Base-by-base conservation (phyloP, 257 asterid species). In the Vinca minor region DNA sequence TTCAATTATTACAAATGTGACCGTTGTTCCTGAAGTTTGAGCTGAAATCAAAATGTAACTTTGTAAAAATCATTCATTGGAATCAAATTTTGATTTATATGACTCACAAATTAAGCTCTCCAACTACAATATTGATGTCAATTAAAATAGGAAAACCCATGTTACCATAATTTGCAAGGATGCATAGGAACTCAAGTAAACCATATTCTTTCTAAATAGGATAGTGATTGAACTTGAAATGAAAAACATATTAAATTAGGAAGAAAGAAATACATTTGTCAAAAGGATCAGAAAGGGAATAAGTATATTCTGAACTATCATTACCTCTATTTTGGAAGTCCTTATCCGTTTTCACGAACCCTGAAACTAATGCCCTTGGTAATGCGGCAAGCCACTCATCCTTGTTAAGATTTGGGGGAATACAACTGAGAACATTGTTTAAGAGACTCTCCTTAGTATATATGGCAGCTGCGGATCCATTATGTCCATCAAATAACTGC, bases 401-500 rank as follows among this genome's bases (percentile, higher is more conserved):
- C 50, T 87, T 85, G 70, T 80, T 92, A 60, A 92, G 96, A 62
- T 82, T 93, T 50, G 88, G 72, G 58, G 98, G 96, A 68, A 89
- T 89, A 77, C 93, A 87, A 75, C 67, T 67, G 85, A 89, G 77
- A 54, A 92, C 84, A 72, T 89, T 92, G 78, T 76, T 87, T 78
- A 92, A 79, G 41, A 92, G 91, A 77, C 83, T 85, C 74, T 92
- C 98, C 73, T 89, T 92, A 20, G 96, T 29, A 71, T 92, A 92
- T 76, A 86, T 81, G 58, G 98, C 98, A 34, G 98, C 98, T 59
- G 95, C 96, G 61, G 98, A 84, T 74, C 98, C 98, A 73, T 92
- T 92, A 74, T 92, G 98, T 57, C 98, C 98, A 74, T 92, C 98
- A 73, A 92, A 89, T 74, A 92, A 73, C 98, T 92, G 91, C 65